Base-by-base conservation (phyloP, 768 basidiomycete genomes). In the Agrocybe chaxingu region DNA sequence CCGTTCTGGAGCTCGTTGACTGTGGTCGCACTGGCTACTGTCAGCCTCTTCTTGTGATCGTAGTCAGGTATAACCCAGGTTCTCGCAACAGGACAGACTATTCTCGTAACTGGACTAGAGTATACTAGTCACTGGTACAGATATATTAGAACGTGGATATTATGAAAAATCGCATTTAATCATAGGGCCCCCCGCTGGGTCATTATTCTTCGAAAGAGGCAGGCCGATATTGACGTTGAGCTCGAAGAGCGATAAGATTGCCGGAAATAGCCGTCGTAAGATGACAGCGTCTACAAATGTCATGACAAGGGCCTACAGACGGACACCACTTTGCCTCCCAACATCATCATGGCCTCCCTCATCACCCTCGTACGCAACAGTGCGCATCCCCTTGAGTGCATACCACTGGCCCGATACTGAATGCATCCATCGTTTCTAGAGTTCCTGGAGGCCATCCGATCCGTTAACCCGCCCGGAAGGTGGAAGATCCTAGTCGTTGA, bases 401-500 rank as follows among this genome's bases (percentile, higher is more conserved):
- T 13, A 19, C 8, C 12, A 24, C 24, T 35, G 43, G 18, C 43
- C 46, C 44, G 32, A 52, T 47, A 35, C 40, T 51, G 12, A 47
- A 30, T 24, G 19, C 24, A 36, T 13, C 33, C 34, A 29, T 48
- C 37, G 13, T 41, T 33, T 49, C 16, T 61, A 95, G 92, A 88
- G 64, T 93, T 95, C 66, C 77, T 95, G 54, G 89, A 92, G 43
- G 85, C 89, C 12, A 87, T 96, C 60, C 80, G 89, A 66, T 89
- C 90, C 40, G 91, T 92, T 42, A 83, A 87, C 62, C 91, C 95
- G 2, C 84, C 87, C 13, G 83, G 82, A 51, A 74, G 82, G 78
- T 99, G 97, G 97, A 99, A 99, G 81, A 89, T 97, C 58, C 82
- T 98, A 39, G 93, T 99, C 52, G 89, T 98, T 47, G 97, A 99